A percentile compares a stretch with the other conserved stretches of the same genome.
These are phyloP conservation scores for Xerocomellus amylosporus DNA, from an alignment of 768 basidiomycete species.

Conservation along the genomic window DNA sequence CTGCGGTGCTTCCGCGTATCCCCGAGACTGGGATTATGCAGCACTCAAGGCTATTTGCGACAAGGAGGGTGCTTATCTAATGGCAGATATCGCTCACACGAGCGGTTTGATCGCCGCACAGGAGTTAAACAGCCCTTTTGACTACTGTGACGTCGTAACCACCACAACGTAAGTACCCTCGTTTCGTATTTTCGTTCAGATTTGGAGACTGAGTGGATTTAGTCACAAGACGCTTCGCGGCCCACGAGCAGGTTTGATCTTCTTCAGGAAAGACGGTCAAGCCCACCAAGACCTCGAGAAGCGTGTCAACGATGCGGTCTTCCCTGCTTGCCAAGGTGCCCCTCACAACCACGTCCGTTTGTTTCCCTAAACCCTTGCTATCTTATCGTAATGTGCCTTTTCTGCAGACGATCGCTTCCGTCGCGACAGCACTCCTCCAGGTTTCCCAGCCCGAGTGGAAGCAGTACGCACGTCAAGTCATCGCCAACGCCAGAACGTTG, in stretches of 20 bases:
- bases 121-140: conserved; percentile 88
- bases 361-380: not conserved
- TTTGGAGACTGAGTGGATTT: not conserved
- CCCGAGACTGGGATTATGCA: conserved; percentile 96
- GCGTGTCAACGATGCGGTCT: conserved; percentile 96
- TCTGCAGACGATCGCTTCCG: conserved; percentile 82
- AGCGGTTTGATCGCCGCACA: conserved; percentile 92
- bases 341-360: conserved; percentile 91
- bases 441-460: conserved; percentile 88
- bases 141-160: conserved; percentile 95
- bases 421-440: conserved; percentile 91
- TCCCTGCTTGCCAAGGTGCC: conserved; percentile 99
- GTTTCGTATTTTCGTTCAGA: not conserved
- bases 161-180: conserved; percentile 77
- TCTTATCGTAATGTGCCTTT: not conserved
- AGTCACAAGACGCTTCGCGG: conserved; percentile 99
- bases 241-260: conserved; percentile 95
- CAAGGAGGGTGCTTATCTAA: conserved; percentile 86
- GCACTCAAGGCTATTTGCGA: conserved; percentile 77
- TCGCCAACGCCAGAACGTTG: conserved; percentile 80
- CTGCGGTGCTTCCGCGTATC: conserved; percentile 98
- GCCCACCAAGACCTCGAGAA: conserved; percentile 86
- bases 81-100: conserved; percentile 98
- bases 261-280: conserved; percentile 93
- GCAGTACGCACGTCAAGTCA: conserved; percentile 91